Evolutionary conservation across 2,329 filamentous ascomycete genomes (phyloP).

Genomic region (Fusarium tanahbumbuense): DNA sequence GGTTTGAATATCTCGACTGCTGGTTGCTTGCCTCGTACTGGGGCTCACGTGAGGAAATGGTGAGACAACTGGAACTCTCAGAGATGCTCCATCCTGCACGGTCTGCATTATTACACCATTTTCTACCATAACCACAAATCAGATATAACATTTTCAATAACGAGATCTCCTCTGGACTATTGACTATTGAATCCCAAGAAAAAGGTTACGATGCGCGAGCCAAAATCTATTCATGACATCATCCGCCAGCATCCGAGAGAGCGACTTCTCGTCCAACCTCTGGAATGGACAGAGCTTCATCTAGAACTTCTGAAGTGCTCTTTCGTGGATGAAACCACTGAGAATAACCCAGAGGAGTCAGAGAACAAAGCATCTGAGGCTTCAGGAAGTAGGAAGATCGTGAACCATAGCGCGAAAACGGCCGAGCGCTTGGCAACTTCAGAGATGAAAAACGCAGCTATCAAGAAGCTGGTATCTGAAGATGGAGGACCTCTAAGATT

Average conservation of each 20-base stretch:
- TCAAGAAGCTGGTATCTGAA: slow-evolving; percentile 37
- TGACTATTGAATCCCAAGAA: not conserved
- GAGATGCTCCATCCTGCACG: not conserved
- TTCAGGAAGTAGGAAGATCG: slow-evolving; percentile 6
- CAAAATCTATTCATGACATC: slow-evolving; percentile 30
- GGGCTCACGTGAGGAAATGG: slow-evolving; percentile 27
- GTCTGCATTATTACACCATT: not conserved
- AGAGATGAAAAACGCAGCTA: slow-evolving; percentile 38
- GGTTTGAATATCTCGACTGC: not conserved
- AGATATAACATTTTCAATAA: not conserved
- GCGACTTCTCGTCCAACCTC: slow-evolving; percentile 42
- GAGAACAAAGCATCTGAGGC: not conserved
- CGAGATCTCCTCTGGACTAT: not conserved
- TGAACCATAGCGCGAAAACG: slow-evolving; percentile 23
- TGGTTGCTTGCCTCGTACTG: not conserved
- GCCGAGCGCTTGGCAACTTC: slow-evolving; percentile 38
- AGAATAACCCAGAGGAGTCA: not conserved
- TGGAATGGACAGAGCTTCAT: slow-evolving; percentile 40
- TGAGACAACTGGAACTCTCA: slow-evolving; percentile 4
- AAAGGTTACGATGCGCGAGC: not conserved
- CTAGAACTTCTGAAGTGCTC: slow-evolving; percentile 31
- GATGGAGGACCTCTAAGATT: slow-evolving; percentile 36
- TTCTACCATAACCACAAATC: not conserved
- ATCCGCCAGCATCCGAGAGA: slow-evolving; percentile 42
- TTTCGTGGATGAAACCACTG: slow-evolving; percentile 10